Conservation (phyloP, 2,329 filamentous ascomycete species). For the Fusarium veterinarium region DNA sequence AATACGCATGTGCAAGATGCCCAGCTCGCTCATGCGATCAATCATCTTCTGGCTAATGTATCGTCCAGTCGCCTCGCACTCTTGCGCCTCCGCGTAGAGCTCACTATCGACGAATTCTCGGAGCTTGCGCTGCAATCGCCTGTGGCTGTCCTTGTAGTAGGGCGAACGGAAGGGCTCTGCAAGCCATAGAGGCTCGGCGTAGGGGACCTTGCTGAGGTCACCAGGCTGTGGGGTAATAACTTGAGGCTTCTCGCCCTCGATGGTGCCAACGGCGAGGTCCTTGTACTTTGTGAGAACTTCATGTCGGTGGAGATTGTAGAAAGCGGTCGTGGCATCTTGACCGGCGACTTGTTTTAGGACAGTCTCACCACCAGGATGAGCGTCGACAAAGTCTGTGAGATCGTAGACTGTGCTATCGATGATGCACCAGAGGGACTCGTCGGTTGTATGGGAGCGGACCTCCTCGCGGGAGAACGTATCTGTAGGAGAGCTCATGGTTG, state of each 20-base stretch:
- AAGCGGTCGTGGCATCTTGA: slow-evolving; percentile 82
- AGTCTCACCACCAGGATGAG: slow-evolving; percentile 83
- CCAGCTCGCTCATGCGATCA: slow-evolving; percentile 79
- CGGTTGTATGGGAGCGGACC: slow-evolving; percentile 80
- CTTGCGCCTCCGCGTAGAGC: slow-evolving; percentile 78
- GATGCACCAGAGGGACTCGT: slow-evolving; percentile 84
- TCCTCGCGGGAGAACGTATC: slow-evolving; percentile 70
- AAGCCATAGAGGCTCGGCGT: slow-evolving; percentile 88
- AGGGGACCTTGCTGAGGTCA: slow-evolving; percentile 81
- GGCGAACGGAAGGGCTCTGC: slow-evolving; percentile 80
- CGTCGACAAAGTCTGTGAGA: slow-evolving; percentile 84
- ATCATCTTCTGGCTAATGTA: slow-evolving; percentile 79
- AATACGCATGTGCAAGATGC: slow-evolving; percentile 83
- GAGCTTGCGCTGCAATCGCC: slow-evolving; percentile 74
- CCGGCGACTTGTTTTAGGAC: slow-evolving; percentile 86
- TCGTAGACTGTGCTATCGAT: slow-evolving; percentile 91
- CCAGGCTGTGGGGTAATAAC: slow-evolving; percentile 76
- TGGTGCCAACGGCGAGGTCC: slow-evolving; percentile 77
- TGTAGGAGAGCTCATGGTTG: slow-evolving; percentile 49
- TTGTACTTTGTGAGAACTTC: slow-evolving; percentile 88
- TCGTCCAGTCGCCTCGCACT: slow-evolving; percentile 79
- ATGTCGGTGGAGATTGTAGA: slow-evolving; percentile 93
- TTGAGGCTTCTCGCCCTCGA: slow-evolving; percentile 80
- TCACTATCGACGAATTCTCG: slow-evolving; percentile 79
- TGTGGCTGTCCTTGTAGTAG: slow-evolving; percentile 83